Percentiles rank a stretch among this genome's conserved stretches.
phyloP scores from a whole-genome alignment of 148 eudicot genomes.

The Persicaria maculosa region DNA sequence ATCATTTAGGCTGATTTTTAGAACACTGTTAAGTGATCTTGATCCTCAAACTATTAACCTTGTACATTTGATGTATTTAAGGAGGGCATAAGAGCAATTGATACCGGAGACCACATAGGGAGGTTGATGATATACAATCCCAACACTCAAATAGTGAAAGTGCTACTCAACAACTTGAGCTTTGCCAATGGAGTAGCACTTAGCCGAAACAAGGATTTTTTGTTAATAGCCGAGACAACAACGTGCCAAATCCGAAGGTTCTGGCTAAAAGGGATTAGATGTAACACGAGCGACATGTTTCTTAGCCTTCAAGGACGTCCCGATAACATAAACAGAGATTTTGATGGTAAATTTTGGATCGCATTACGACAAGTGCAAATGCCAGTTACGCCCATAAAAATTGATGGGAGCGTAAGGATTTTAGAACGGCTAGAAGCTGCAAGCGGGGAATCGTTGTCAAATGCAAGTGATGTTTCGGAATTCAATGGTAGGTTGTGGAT shows the following conservation, averaged over 20 bases:
- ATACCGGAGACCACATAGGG: neutral
- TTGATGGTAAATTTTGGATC: neutral
- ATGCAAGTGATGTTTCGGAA: neutral
- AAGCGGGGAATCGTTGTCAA: neutral
- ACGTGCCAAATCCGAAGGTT: neutral
- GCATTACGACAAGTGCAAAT: neutral
- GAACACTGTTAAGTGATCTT: no score
- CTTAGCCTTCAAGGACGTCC: neutral
- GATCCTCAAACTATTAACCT: no score
- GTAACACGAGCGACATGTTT: neutral
- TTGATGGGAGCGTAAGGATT: neutral
- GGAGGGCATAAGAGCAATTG: neutral
- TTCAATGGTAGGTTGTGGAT: neutral
- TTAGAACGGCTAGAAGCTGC: neutral
- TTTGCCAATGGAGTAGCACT: conserved; percentile 1
- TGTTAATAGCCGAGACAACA: neutral
- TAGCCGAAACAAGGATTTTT: neutral
- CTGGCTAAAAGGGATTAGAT: neutral
- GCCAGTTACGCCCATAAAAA: neutral
- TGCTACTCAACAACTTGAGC: neutral
- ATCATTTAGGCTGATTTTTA: no score
- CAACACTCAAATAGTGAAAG: neutral
- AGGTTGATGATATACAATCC: neutral
- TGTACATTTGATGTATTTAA: neutral
- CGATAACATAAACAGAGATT: neutral